Evolutionary conservation across 2,329 filamentous ascomycete genomes (phyloP).

Genomic region (Bipolaris oryzae): DNA sequence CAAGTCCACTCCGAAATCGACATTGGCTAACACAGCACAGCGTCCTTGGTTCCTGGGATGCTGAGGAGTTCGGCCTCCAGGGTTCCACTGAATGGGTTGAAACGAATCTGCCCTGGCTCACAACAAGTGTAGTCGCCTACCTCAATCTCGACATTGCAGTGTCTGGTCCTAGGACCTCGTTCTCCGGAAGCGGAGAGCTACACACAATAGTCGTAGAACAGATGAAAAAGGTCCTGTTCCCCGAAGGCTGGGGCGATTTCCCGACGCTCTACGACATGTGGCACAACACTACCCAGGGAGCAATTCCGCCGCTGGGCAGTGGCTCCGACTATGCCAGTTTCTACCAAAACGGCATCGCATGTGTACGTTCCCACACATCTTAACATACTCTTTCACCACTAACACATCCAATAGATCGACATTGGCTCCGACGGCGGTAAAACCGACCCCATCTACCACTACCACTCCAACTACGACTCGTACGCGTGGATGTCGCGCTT

Average conservation of each 20-base stretch:
- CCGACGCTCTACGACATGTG: constrained; percentile 56
- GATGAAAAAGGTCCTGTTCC: constrained; percentile 52
- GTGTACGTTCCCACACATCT: constrained; percentile 5
- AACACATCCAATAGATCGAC: constrained; percentile 39
- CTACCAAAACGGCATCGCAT: constrained; percentile 52
- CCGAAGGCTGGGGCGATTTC: constrained; percentile 44
- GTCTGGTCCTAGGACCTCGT: constrained; percentile 50
- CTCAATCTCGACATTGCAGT: constrained; percentile 60
- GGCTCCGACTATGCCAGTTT: constrained; percentile 58
- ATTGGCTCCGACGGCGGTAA: constrained; percentile 48
- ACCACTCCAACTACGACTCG: constrained; percentile 55
- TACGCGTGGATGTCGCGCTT: constrained; percentile 60
- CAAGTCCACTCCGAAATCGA: constrained; percentile 48
- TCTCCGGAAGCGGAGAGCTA: constrained; percentile 50
- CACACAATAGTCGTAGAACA: constrained; percentile 43
- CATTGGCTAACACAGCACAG: constrained; percentile 45
- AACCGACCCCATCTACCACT: constrained; percentile 54
- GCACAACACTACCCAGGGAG: constrained; percentile 39
- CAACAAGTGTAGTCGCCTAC: constrained; percentile 53
- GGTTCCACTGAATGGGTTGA: constrained; percentile 57
- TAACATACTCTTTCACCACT: not conserved
- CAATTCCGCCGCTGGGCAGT: constrained; percentile 48
- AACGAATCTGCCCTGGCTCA: constrained; percentile 56
- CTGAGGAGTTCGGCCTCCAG: constrained; percentile 48
- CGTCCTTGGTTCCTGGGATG: constrained; percentile 52